Evolutionary conservation across 225 moss, liverwort and hornwort genomes (phyloP), one percentile per base, ranked within the genome.

Genomic region (Pleurozium schreberi): DNA sequence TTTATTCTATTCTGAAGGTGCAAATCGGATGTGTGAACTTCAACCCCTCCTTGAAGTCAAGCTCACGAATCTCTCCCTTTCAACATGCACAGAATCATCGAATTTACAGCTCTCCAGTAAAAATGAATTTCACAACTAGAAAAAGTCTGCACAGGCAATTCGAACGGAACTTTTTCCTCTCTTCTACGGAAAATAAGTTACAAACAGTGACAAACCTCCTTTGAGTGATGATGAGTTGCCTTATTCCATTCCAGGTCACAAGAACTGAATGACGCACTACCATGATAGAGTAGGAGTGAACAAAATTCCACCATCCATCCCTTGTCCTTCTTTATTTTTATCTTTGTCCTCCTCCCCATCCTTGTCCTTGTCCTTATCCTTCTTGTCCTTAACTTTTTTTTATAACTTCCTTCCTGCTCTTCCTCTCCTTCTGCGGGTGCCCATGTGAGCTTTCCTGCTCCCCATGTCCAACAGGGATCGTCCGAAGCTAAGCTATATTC

Each of bases 381-480:
- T 3, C 26, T 80, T 80, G 80, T 80, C 80, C 80, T 80, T 6
- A 4, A n/a, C 78, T 58, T 88, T 65, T n/a, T 18, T 31, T 62
- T 70, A 45, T 85, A 77, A n/a, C n/a, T n/a, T n/a, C n/a, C 14
- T 36, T 74, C 71, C 61, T 89, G 12, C 49, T 36, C 69, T 86
- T 80, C 84, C 82, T 77, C 63, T 89, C 86, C 89, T 89, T 82
- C 85, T 87, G 88, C 60, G 89, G 90, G 82, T 71, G 84, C 71
- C 83, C 78, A 85, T 92, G 88, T 86, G 91, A 91, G 83, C 93
- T 78, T 71, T 85, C 91, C 58, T 91, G 90, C 63, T 63, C 86
- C 53, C 69, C 93, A 86, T 94, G 90, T 76, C 70, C 92, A 92
- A 88, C 84, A 86, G 90, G 89, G 84, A n/a, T n/a, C n/a, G n/a